Evolutionary conservation across 805 yeast genomes (phyloP).

Genomic region (Cyberlindnera nakhonratchasimensis): DNA sequence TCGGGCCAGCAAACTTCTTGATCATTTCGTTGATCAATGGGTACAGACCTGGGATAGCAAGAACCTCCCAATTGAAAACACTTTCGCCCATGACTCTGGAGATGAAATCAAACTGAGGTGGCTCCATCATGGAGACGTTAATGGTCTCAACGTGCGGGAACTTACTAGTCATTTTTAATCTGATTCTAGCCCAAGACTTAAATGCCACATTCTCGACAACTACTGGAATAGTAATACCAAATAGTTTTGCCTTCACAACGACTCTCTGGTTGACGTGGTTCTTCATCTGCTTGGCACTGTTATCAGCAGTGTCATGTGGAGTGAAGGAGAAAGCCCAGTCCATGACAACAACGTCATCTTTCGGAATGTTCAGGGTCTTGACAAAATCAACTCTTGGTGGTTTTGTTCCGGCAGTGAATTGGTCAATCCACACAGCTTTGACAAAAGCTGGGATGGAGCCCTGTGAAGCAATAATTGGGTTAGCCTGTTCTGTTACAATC

Average conservation of each 20-base stretch:
- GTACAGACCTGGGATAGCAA: slow-evolving; percentile 82
- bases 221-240: slow-evolving; percentile 80
- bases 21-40: slow-evolving; percentile 83
- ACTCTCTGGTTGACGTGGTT: slow-evolving; percentile 80
- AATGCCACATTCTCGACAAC: slow-evolving; percentile 78
- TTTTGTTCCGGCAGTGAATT: slow-evolving; percentile 90
- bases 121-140: slow-evolving; percentile 77
- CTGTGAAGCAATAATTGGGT: slow-evolving; percentile 74
- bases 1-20: slow-evolving; percentile 82
- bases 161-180: slow-evolving; percentile 83
- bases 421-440: slow-evolving; percentile 78
- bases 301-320: slow-evolving; percentile 85
- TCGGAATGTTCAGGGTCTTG: slow-evolving; percentile 86
- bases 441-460: slow-evolving; percentile 80
- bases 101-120: slow-evolving; percentile 85
- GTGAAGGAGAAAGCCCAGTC: slow-evolving; percentile 93
- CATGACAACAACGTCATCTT: slow-evolving; percentile 92
- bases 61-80: slow-evolving; percentile 81
- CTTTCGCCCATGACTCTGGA: slow-evolving; percentile 73
- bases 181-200: slow-evolving; percentile 67
- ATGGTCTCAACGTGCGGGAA: slow-evolving; percentile 94
- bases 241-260: slow-evolving; percentile 73
- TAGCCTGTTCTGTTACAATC: slow-evolving; percentile 80
- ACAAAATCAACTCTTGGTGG: slow-evolving; percentile 92
- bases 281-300: slow-evolving; percentile 79